Base-by-base conservation (phyloP, 2,329 filamentous ascomycete genomes). In the Hypoxylon sp. region DNA sequence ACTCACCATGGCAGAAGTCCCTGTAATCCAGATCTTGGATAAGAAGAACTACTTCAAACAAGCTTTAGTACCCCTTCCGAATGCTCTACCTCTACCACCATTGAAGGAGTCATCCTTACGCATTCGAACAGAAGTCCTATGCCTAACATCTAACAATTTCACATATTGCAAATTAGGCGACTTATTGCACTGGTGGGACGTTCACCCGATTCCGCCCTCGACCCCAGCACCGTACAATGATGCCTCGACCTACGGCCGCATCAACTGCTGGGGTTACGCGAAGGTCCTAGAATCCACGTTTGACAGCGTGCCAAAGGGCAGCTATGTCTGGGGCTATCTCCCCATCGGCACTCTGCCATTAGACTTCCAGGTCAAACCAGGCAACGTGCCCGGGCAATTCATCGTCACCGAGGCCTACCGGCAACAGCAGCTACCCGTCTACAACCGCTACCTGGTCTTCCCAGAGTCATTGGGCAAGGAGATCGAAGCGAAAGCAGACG, bases 241-340 rank as follows among this genome's bases (percentile, higher is more conserved):
- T 70, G 32, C 55, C 3, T 48, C 73, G 2, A 71, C 73, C n/a
- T 85, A 83, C 76, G 83, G 82, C 3, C 82, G 84, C 64, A 81
- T 82, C 11, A 80, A 82, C 44, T 81, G 79, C n/a, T 86, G 84
- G 83, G 84, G 84, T 0, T 84, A 82, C 59, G 83, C 79, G 6
- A 74, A 78, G 24, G 79, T 85, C 3, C 48, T 82, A 5, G 80
- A 82, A 3, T 82, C 79, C n/a, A 84, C 76, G 0, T 74, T 82
- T 4, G 54, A 75, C 1, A 73, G 68, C 5, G 72, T 85, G 1
- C 50, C 74, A 0, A 50, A 63, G 2, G 83, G 80, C 5, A 76
- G 77, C 0, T 70, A 79, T 1, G 64, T 86, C 0, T 84, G 69
- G 39, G 84, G 84, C 0, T 84, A 79, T 72, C 80, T 83, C 71